phyloP scores from a whole-genome alignment of 768 basidiomycete species.

The Paxillus involutus region DNA sequence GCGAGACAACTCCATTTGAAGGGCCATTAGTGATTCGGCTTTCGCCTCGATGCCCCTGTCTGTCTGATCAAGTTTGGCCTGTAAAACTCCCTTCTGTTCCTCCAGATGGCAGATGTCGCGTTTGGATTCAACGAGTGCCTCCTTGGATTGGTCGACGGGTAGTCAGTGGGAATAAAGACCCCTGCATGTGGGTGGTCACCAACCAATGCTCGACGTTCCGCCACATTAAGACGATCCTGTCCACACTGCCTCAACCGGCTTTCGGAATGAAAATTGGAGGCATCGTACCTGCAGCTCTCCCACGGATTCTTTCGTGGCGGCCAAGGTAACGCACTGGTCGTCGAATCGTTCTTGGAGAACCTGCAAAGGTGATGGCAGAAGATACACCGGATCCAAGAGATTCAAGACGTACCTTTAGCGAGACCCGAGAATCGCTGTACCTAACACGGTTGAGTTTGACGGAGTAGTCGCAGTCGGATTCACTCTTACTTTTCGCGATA shows the following conservation, averaged over 20 bases:
- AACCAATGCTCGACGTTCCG: slow-evolving; percentile 18
- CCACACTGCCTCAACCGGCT: not conserved
- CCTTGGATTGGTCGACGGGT: slow-evolving; percentile 11
- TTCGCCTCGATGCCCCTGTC: slow-evolving; percentile 11
- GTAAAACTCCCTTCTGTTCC: slow-evolving; percentile 22
- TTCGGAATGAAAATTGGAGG: not conserved
- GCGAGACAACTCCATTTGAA: slow-evolving; percentile 24
- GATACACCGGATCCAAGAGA: not conserved
- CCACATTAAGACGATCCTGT: slow-evolving; percentile 24
- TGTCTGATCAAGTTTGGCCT: slow-evolving; percentile 11
- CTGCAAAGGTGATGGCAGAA: slow-evolving; percentile 22
- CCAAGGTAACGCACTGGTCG: slow-evolving; percentile 51
- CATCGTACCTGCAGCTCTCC: slow-evolving; percentile 49
- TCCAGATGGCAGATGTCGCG: slow-evolving; percentile 16
- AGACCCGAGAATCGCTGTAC: slow-evolving; percentile 17
- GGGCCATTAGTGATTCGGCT: slow-evolving; percentile 6
- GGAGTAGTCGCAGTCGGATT: not conserved
- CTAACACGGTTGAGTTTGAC: slow-evolving; percentile 10
- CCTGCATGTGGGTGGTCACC: slow-evolving; percentile 1
- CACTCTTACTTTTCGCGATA: slow-evolving; percentile 28
- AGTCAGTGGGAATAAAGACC: not conserved
- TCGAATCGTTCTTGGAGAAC: slow-evolving; percentile 61
- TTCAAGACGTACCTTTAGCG: slow-evolving; percentile 21
- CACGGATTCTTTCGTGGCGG: slow-evolving; percentile 52
- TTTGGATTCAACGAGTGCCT: slow-evolving; percentile 10